Conservation (phyloP, 345 rosid species). For the Eucalyptus erythrocorys region DNA sequence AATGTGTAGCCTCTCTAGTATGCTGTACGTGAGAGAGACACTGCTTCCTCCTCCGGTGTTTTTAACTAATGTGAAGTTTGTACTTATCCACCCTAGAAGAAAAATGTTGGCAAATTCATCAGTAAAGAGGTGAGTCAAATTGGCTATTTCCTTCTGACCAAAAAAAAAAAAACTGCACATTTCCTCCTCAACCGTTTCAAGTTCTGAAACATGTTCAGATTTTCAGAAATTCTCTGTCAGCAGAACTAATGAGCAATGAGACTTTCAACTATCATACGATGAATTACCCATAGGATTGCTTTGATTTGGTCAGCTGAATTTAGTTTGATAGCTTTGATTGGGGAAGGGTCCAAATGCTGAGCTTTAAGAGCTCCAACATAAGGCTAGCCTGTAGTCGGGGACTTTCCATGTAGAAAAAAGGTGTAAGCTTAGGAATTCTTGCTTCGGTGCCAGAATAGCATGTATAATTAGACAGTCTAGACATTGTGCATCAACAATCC, state of each 20-base stretch:
- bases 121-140: background rate
- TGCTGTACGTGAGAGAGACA: background rate
- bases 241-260: background rate
- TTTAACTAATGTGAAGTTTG: slow-evolving; percentile 9
- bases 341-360: background rate
- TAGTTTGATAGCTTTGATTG: background rate
- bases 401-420: background rate
- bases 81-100: slow-evolving; percentile 30
- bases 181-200: background rate
- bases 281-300: background rate
- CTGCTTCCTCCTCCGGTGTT: slow-evolving; percentile 21
- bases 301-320: background rate
- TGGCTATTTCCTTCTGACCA: background rate
- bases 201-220: background rate
- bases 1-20: slow-evolving; percentile 27
- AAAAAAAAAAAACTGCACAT: background rate
- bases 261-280: background rate
- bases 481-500: background rate
- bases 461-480: background rate
- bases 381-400: background rate
- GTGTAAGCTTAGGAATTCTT: background rate
- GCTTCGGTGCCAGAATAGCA: background rate
- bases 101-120: background rate
- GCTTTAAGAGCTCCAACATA: background rate
- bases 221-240: background rate